Evolutionary conservation across 1,284 basidiomycete genomes (phyloP).

Genomic region (Cutaneotrichosporon cutaneum): DNA sequence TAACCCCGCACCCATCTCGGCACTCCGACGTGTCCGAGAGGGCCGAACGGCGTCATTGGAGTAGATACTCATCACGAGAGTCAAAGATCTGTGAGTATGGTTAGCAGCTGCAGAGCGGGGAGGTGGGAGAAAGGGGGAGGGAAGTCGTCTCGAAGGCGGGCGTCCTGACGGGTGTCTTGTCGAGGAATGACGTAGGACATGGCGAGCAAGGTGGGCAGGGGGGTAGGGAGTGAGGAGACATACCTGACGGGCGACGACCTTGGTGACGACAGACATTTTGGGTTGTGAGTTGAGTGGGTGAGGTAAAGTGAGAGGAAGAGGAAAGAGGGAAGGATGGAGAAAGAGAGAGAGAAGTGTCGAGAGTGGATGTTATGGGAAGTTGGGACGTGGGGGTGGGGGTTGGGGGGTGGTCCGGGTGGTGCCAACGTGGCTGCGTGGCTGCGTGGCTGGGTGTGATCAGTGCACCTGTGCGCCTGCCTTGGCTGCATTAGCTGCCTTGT

Average conservation of each 20-base stretch:
- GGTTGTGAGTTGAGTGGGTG: not conserved
- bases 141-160: not conserved
- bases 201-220: not conserved
- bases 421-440: conserved; percentile 1
- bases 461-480: too few species aligned
- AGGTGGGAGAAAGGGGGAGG: not conserved
- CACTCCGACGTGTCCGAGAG: not conserved
- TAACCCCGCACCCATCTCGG: not conserved
- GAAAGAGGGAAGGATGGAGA: conserved; percentile 8
- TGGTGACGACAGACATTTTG: conserved; percentile 73
- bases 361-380: conserved; percentile 3
- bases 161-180: not conserved
- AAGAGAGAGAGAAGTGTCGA: conserved; percentile 6
- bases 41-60: not conserved
- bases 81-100: conserved; percentile 77
- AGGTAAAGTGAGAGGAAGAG: conserved; percentile 12
- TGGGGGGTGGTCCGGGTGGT: not conserved
- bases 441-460: not conserved
- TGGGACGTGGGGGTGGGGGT: not conserved
- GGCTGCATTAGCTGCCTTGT: too few species aligned
- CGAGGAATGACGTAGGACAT: not conserved
- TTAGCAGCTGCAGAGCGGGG: conserved; percentile 6
- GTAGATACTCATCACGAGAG: conserved; percentile 68
- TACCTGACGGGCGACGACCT: conserved; percentile 85
- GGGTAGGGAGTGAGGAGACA: conserved; percentile 8